phyloP scores from a whole-genome alignment of 1,284 basidiomycete species.

The Apiotrichum laibachii region DNA sequence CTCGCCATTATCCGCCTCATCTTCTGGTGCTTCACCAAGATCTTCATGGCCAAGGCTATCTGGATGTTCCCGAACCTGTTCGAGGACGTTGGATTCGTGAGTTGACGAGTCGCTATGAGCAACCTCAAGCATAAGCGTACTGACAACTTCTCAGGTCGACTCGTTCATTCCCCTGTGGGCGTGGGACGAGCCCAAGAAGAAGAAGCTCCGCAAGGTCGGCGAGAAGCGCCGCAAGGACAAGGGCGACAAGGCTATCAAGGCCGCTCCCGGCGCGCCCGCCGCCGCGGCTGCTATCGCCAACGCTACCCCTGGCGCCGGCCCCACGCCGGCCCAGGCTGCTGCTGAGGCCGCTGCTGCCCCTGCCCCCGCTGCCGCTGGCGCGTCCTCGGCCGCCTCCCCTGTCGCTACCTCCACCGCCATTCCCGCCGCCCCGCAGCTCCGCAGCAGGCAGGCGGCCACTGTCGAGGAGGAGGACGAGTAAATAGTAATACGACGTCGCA shows the following conservation, averaged over 20 bases:
- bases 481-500: conserved; percentile 11
- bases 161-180: conserved; percentile 97
- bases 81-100: conserved; percentile 96
- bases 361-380: conserved; percentile 11
- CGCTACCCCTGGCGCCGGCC: conserved; percentile 6
- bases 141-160: conserved; percentile 70
- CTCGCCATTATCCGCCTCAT: conserved; percentile 90
- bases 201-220: conserved; percentile 56
- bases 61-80: conserved; percentile 99
- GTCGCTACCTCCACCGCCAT: conserved; percentile 11
- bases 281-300: conserved; percentile 3
- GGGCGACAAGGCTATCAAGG: conserved; percentile 16
- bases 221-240: conserved; percentile 24
- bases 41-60: conserved; percentile 84
- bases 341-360: conserved; percentile 10
- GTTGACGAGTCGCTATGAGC: conserved; percentile 46
- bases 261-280: conserved; percentile 10
- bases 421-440: conserved; percentile 8
- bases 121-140: not conserved
- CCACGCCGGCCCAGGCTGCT: conserved; percentile 16
- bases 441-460: conserved; percentile 32
- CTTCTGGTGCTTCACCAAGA: conserved; percentile 87
- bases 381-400: conserved; percentile 11
- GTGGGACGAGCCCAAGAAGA: conserved; percentile 94
- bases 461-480: conserved; percentile 44